Percentiles rank a stretch among this genome's conserved stretches.
Conservation (phyloP, 257 asterid species). For the Nicotiana knightiana region DNA sequence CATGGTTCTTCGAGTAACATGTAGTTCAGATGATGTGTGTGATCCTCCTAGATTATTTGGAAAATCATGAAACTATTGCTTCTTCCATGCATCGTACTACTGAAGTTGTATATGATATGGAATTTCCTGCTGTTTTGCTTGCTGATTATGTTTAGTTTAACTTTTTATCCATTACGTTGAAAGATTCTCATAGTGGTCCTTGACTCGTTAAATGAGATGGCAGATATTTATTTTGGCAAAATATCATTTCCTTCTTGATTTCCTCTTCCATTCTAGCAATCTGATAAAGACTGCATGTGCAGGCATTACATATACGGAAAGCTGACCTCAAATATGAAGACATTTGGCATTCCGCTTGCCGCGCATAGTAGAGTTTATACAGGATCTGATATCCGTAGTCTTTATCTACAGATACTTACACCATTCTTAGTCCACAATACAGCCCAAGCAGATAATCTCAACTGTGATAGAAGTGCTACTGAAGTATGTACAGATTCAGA, state of each 20-base stretch:
- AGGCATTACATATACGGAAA: conserved; percentile 49
- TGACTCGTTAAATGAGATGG: conserved; percentile 14
- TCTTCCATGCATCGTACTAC: neutral
- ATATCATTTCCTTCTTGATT: conserved; percentile 3
- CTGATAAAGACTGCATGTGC: conserved; percentile 23
- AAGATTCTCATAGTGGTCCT: neutral
- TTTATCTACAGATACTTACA: conserved; percentile 45
- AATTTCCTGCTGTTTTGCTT: neutral
- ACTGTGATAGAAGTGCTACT: conserved; percentile 21
- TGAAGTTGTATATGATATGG: neutral
- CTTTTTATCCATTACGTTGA: neutral
- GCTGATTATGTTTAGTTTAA: neutral
- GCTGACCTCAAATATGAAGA: conserved; percentile 43
- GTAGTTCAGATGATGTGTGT: conserved; percentile 1
- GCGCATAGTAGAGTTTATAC: conserved; percentile 39
- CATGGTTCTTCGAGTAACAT: neutral
- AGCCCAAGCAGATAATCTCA: conserved; percentile 26
- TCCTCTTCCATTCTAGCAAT: conserved; percentile 12
- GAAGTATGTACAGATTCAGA: conserved; percentile 31
- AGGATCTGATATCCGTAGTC: conserved; percentile 53
- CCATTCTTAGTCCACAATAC: conserved; percentile 48
- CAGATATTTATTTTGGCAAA: neutral
- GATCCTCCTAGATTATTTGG: neutral
- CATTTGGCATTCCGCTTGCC: conserved; percentile 76
- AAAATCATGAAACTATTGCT: neutral